Evolutionary conservation across 2,329 filamentous ascomycete species (phyloP).

Genomic region (Phyllosticta citribraziliensis): DNA sequence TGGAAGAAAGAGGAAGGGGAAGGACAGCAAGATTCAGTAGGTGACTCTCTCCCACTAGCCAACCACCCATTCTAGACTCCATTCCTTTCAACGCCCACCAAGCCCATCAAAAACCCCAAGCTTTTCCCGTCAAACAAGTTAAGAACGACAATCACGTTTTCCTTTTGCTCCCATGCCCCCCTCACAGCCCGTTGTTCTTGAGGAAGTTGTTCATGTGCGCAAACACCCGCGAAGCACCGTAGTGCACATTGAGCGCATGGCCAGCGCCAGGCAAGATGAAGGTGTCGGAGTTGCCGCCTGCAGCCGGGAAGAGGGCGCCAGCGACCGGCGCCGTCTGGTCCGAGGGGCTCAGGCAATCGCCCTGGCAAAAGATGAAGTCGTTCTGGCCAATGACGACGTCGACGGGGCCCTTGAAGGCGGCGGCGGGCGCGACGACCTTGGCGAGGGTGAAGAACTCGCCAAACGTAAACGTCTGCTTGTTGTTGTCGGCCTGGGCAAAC

Average conservation of each 20-base stretch:
- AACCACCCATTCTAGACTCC: neutral
- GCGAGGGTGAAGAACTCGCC: slow-evolving; percentile 3
- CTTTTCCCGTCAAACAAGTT: neutral
- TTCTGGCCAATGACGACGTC: slow-evolving; percentile 4
- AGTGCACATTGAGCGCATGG: neutral
- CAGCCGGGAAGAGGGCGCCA: neutral
- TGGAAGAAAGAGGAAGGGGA: neutral
- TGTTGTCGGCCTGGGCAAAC: neutral
- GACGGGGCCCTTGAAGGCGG: neutral
- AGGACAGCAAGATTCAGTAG: neutral
- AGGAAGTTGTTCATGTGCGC: neutral
- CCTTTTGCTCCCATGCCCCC: neutral
- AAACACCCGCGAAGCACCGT: neutral
- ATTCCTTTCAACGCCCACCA: no score
- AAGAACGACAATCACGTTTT: neutral
- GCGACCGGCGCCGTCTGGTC: neutral
- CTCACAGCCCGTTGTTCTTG: neutral
- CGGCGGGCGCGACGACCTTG: slow-evolving; percentile 3
- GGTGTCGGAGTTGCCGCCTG: neutral
- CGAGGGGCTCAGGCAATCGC: neutral
- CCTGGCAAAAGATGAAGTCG: slow-evolving; percentile 6
- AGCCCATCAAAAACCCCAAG: neutral
- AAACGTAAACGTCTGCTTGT: neutral
- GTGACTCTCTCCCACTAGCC: neutral
- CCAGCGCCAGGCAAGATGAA: neutral